Evolutionary conservation across 106 monocot genomes (phyloP), one percentile per base, ranked within the genome.

Genomic region (Dendrobium catenatum): DNA sequence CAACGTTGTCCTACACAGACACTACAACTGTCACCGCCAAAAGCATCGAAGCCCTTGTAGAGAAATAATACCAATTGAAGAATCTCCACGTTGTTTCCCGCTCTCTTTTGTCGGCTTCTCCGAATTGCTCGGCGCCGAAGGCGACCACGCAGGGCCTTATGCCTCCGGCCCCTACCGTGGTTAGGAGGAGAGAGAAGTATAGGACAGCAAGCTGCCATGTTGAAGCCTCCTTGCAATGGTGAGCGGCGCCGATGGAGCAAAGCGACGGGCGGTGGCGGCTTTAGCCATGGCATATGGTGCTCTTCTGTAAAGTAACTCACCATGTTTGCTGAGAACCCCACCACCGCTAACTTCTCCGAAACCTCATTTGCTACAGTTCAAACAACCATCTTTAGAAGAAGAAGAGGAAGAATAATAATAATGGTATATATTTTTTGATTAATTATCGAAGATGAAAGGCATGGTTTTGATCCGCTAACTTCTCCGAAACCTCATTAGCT

Each of bases 271-370:
- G 76, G 83, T 93, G 79, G 95, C 93, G 20, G 93, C 89, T 78
- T 93, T 89, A 15, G 84, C 79, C 17, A 89, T 77, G 95, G 95
- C 88, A 95, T 80, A 81, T 93, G 89, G 13, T 91, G 88, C 85
- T 95, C 86, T 74, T 88, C 81, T 2, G 95, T 95, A 18, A 95
- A 66, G 84, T 95, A 95, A 6, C 78, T 89, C 22, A 95, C 77
- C 95, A 95, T 95, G 93, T 95, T 95, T 1, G 95, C 89, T 8
- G 86, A 80, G 81, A 95, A 93, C 2, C 95, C 95, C 1, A 95
- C 86, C 67, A 95, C 89, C 5, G 95, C 95, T 44, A 95, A 80
- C 82, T 91, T 95, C 87, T 93, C 95, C 11, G 95, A 61, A 13
- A 89, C 54, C 87, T 95, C 83, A 54, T 92, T 89, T 0, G 89